Base-by-base conservation (phyloP, 2,329 filamentous ascomycete genomes). In the Exophiala viscosa region DNA sequence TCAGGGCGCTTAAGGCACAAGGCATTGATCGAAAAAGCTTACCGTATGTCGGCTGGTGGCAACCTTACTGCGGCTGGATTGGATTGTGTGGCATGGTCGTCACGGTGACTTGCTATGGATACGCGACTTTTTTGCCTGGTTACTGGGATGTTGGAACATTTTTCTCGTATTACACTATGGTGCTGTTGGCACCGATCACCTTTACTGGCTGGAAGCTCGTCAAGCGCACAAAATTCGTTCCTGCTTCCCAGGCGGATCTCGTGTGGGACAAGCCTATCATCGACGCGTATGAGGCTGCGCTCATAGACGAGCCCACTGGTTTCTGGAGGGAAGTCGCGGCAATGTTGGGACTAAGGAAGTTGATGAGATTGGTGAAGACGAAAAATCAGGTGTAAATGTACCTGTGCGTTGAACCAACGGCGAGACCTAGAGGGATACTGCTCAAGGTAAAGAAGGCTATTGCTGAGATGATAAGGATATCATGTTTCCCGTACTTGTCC, bases 1-100 rank as follows among this genome's bases (percentile, higher is more conserved):
- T 80, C 68, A 71, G 73, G 39, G 80, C 80, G 3, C 69, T 68
- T 58, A 70, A 76, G 60, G 75, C 69, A 1, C 77, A 80, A 59
- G 71, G 72, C 2, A 36, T 80, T 28, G 74, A 78, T 65, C 79
- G 83, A 69, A 81, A 35, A 72, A 77, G 40, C 69, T 75, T 20
- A 71, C 71, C 59, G 72, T 90, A 88, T 69, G 82, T 77, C 55
- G 82, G 82, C 0, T 77, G 75, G 55, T 74, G 80, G 36, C 86
- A 89, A 72, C 87, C 87, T 2, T 90, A 83, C 61, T 77, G 80
- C 0, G 85, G 85, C 0, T 82, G 79, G 43, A 78, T 80, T 34
- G 67, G 85, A 50, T 87, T 90, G 79, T 23, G 20, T 23, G 20
- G 20, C 20, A 23, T 23, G 20, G 20, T 23, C 3, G 20, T 23